A percentile compares a stretch with the other conserved stretches of the same genome.
These are phyloP conservation scores for Saccharum officinarum DNA, from an alignment of 176 grass and related monocot species.

Conservation along the genomic window DNA sequence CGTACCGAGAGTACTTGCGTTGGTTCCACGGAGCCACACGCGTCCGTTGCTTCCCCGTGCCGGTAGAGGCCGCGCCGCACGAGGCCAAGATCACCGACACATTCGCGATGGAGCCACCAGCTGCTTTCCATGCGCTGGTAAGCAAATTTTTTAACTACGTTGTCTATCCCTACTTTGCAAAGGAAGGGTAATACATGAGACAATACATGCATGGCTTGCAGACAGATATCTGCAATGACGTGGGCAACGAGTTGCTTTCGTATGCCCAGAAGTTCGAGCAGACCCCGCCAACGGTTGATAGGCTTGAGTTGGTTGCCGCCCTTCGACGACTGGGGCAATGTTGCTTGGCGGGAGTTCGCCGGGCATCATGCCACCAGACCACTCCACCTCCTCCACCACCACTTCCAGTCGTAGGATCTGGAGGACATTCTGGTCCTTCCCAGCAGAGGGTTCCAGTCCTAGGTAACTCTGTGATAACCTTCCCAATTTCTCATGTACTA, in stretches of 20 bases:
- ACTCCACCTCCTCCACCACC: too few species aligned
- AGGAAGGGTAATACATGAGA: neutral
- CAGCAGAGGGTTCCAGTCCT: too few species aligned
- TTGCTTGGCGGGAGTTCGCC: too few species aligned
- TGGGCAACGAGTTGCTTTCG: neutral
- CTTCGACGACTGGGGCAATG: too few species aligned
- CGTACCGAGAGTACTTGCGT: neutral
- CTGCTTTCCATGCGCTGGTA: neutral
- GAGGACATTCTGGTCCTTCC: too few species aligned
- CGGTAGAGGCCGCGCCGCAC: neutral
- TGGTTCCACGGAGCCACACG: neutral
- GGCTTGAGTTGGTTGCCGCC: too few species aligned
- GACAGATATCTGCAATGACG: neutral
- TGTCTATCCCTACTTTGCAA: too few species aligned
- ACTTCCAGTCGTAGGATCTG: too few species aligned
- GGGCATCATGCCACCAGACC: neutral
- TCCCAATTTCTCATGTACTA: too few species aligned
- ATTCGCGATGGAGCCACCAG: neutral
- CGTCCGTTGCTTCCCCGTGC: neutral
- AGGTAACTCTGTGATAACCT: too few species aligned
- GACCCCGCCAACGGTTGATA: too few species aligned
- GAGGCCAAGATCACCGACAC: neutral
- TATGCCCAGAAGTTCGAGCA: too few species aligned
- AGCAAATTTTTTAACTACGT: neutral
- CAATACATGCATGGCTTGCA: neutral